Evolutionary conservation across 2,329 filamentous ascomycete species (phyloP), one percentile per base, ranked within the genome.

Genomic region (Fusarium armeniacum): DNA sequence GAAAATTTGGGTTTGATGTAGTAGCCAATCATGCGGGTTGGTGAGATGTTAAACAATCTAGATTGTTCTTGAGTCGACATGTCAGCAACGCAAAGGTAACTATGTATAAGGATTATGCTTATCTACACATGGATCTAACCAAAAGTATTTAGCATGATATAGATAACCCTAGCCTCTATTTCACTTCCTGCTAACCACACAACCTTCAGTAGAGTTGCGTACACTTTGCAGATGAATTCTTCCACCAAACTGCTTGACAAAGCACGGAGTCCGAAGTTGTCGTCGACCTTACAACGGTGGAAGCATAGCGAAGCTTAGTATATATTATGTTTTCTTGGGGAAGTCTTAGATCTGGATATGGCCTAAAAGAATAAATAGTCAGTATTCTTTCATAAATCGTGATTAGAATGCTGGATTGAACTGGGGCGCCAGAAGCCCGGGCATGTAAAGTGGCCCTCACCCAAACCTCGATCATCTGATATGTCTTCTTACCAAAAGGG

Each of bases 401-500:
- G 15, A 35, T 7, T 36, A 18, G 8, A 36, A 36, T 36, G 33
- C n/a, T n/a, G n/a, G n/a, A n/a, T n/a, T n/a, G n/a, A n/a, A n/a
- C n/a, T n/a, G n/a, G n/a, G n/a, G n/a, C n/a, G n/a, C n/a, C n/a
- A n/a, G n/a, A n/a, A n/a, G n/a, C n/a, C n/a, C n/a, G n/a, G n/a
- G n/a, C n/a, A n/a, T n/a, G n/a, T n/a, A n/a, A n/a, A n/a, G n/a
- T n/a, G n/a, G n/a, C n/a, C n/a, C n/a, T n/a, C n/a, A n/a, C n/a
- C n/a, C n/a, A n/a, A n/a, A n/a, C n/a, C n/a, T n/a, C n/a, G n/a
- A 24, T 58, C 35, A n/a, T 36, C 53, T 13, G 43, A n/a, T 18
- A 58, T 43, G 20, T 41, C 30, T 11, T 58, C 51, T 16, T 50
- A n/a, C 53, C n/a, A 49, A n/a, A 61, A 30, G 3, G 54, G 26